Evolutionary conservation across 805 yeast genomes (phyloP), one percentile per base, ranked within the genome.

Genomic region (Millerago galiae): DNA sequence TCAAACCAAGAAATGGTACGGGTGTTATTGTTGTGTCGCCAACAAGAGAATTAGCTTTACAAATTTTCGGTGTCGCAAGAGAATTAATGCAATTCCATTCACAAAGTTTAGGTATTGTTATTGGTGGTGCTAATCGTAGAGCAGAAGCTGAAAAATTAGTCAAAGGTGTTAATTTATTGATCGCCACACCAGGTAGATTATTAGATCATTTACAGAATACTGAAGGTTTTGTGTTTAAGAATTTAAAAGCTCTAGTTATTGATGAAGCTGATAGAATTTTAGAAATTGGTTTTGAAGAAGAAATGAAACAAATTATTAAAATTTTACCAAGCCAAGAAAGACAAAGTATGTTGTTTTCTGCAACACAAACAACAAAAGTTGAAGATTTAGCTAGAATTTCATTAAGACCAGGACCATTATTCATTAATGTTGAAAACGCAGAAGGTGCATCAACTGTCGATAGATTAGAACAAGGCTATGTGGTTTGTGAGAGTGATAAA

Each of bases 201-300:
- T 74, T 93, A 52, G 99, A 93, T 72, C 99, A 93, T 70, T 73
- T 93, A 58, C 98, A 93, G 65, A 93, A 93, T 64, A 91, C 99
- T 4, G 76, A 75, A 53, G 97, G 97, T 2, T 91, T 91, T 61
- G 84, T 89, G 2, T 93, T 87, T 75, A 89, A 88, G 71, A 93
- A 93, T 67, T 74, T 93, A 63, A 90, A 90, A 66, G 95, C 98
- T 4, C 72, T 93, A 49, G 79, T 95, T 43, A 90, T 93, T 53
- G 99, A 93, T 65, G 99, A 93, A 67, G 99, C 99, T 34, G 99
- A 93, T 64, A 79, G 99, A 67, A 93, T 93, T 54, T 72, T 93
- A 60, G 99, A 95, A 64, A 89, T 90, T 58, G 99, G 99, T 48
- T 93, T 93, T 68, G 99, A 93, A 70, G 98, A 95, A 54, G 99